Conservation (phyloP, 2,329 filamentous ascomycete species). For the Ophiostoma montium region DNA sequence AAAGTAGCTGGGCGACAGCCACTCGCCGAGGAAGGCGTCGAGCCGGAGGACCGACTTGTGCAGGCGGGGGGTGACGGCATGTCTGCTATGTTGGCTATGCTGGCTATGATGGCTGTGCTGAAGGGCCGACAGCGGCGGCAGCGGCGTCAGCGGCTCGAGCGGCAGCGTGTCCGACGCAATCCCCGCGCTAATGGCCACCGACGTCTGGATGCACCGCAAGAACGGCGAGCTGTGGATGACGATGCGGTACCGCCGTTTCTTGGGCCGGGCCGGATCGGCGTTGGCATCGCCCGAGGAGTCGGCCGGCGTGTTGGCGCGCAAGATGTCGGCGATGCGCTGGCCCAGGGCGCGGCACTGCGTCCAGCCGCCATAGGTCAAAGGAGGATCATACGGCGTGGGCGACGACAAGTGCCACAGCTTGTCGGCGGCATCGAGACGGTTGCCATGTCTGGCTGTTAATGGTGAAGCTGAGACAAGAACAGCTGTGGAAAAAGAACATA, state of each 20-base stretch:
- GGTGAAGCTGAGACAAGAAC: neutral
- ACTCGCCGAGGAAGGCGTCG: conserved; percentile 89
- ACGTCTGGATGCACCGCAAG: conserved; percentile 82
- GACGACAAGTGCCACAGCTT: conserved; percentile 90
- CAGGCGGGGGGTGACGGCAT: conserved; percentile 14
- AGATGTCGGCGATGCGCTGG: conserved; percentile 64
- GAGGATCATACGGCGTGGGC: conserved; percentile 87
- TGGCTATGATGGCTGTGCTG: neutral
- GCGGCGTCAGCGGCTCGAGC: conserved; percentile 10
- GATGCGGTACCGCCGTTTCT: conserved; percentile 55
- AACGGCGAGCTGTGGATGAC: conserved; percentile 92
- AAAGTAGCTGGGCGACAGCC: conserved; percentile 87
- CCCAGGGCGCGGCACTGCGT: conserved; percentile 73
- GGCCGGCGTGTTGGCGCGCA: conserved; percentile 37
- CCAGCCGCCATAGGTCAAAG: conserved; percentile 90
- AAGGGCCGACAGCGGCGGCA: neutral
- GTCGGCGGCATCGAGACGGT: conserved; percentile 86
- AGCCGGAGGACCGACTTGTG: conserved; percentile 57
- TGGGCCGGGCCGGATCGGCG: conserved; percentile 17
- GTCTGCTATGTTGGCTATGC: neutral
- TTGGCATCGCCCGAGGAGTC: conserved; percentile 8
- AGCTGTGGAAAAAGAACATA: conserved; percentile 17
- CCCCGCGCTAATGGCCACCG: conserved; percentile 74
- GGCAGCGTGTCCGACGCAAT: conserved; percentile 48
- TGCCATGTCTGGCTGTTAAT: conserved; percentile 56